Conservation (phyloP, 345 rosid genomes). For the Pelargonium nanum region DNA sequence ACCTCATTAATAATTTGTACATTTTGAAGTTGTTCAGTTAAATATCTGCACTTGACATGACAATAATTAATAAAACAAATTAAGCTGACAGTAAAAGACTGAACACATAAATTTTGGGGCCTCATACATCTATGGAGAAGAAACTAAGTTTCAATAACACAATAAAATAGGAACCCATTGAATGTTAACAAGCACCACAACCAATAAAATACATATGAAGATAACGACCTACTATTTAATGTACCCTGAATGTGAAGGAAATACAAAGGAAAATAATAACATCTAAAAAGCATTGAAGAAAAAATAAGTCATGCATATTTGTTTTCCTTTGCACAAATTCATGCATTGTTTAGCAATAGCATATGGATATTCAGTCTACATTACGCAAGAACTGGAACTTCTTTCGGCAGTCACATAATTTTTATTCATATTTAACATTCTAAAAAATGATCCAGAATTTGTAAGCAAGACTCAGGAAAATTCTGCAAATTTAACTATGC, state of each 20-base stretch:
- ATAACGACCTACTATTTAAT: no score
- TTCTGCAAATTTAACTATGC: background rate
- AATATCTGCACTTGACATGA: slow-evolving; percentile 41
- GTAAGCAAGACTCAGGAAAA: background rate
- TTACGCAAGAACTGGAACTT: background rate
- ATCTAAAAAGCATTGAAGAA: no score
- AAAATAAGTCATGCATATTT: no score
- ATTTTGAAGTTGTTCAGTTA: slow-evolving; percentile 74
- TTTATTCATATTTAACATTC: background rate
- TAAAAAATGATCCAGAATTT: background rate
- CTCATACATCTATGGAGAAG: background rate
- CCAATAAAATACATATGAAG: no score
- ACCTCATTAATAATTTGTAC: slow-evolving; percentile 63
- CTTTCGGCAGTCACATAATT: background rate
- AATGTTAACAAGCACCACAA: no score
- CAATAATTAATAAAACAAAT: background rate
- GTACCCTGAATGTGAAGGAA: background rate
- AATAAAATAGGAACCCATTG: no score
- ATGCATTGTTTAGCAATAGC: background rate
- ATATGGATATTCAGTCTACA: no score
- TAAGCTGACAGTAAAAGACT: background rate
- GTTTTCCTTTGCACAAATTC: no score
- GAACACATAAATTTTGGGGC: background rate
- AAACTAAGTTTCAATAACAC: background rate
- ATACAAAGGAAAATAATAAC: no score